Conservation (phyloP, 768 basidiomycete species). For the Termitomyces titanicus region DNA sequence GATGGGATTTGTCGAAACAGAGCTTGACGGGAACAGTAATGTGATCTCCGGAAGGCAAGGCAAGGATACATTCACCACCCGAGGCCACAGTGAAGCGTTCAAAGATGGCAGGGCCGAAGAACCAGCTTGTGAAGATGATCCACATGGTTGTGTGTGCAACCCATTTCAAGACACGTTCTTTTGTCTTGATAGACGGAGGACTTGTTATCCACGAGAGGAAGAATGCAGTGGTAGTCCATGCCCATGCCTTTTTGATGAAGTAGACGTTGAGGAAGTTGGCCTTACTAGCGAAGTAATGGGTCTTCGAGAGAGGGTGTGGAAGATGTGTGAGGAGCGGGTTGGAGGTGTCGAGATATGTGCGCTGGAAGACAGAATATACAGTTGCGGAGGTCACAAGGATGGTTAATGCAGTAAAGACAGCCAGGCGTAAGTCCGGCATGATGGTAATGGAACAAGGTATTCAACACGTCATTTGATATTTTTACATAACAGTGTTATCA, state of each 20-base stretch:
- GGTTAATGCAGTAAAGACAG: conserved; percentile 38
- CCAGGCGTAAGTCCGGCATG: conserved; percentile 22
- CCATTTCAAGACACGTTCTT: conserved; percentile 49
- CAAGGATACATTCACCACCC: conserved; percentile 75
- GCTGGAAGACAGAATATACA: conserved; percentile 54
- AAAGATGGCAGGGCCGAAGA: conserved; percentile 80
- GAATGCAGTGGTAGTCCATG: conserved; percentile 77
- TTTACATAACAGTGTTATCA: too few species aligned
- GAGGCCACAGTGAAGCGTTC: conserved; percentile 61
- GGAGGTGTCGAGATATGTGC: conserved; percentile 84
- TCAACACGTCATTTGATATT: conserved; percentile 1
- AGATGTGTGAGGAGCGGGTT: conserved; percentile 65
- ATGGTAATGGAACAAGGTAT: background rate
- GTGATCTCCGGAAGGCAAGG: conserved; percentile 51
- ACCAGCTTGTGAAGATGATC: conserved; percentile 79
- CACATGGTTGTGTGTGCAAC: conserved; percentile 58
- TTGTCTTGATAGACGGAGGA: conserved; percentile 39
- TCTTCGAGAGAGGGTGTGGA: conserved; percentile 59
- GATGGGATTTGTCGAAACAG: conserved; percentile 46
- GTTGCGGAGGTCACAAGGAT: conserved; percentile 58
- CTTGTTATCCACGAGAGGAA: conserved; percentile 55
- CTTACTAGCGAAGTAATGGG: conserved; percentile 79
- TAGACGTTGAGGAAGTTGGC: conserved; percentile 75
- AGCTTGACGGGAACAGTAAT: conserved; percentile 53
- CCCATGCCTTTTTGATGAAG: conserved; percentile 93